Base-by-base conservation (phyloP, 2,329 filamentous ascomycete genomes). In the Chrysosporium keratinophilum region DNA sequence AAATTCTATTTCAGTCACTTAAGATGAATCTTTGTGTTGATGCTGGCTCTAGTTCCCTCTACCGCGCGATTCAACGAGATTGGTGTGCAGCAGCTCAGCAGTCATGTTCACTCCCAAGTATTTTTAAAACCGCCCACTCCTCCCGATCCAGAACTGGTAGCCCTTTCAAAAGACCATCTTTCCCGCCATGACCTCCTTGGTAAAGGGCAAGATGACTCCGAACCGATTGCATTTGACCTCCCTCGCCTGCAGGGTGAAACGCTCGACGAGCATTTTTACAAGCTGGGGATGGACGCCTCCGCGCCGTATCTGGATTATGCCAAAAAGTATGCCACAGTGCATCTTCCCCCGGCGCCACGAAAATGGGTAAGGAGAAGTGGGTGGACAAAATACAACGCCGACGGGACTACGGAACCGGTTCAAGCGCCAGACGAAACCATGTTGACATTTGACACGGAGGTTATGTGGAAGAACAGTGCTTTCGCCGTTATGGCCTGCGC, bases 401-500 rank as follows among this genome's bases (percentile, higher is more conserved):
- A 95, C 67, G 89, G 88, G 19, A 76, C 73, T 11, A 78, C 77
- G n/a, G 86, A 93, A 65, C 68, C 76, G 2, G 81, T 95, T 3
- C 82, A 85, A 57, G 81, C 82, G 9, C 93, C 94, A 0, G 77
- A 91, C 57, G 90, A 93, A 65, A 73, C 79, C 2, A 84, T 91
- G 77, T 74, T 97, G 52, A 90, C 86, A 37, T 98, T 98, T 62
- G 93, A 98, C 70, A 95, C 90, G 0, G 93, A 98, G 70, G 90
- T 96, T 45, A 84, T 98, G 84, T 98, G 85, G 80, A 95, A 94
- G 67, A 82, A 93, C 65, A 91, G 84, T 60, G 84, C 86, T 0
- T 98, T 88, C 68, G 89, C 94, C 0, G 88, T 95, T 54, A 97
- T 98, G 88, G 93, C 94, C 19, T 97, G 91, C 66, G 93, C 94